These are phyloP conservation scores for Panicum virgatum DNA, from an alignment of 202 grass and related monocot species.

Conservation along the genomic window DNA sequence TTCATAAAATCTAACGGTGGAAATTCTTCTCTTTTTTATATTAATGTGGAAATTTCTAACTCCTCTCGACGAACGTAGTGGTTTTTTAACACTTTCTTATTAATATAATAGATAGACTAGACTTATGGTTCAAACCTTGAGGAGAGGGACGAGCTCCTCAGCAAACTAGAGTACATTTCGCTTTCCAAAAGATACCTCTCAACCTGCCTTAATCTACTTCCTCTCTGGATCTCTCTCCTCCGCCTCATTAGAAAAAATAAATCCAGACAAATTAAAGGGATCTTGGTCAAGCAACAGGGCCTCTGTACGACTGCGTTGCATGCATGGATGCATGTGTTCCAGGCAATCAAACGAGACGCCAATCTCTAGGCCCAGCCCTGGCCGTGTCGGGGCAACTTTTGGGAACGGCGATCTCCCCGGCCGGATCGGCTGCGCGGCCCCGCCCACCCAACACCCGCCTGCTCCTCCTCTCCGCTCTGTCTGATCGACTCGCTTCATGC, in stretches of 20 bases:
- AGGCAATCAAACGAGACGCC: conserved; percentile 36
- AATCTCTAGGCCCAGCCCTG: conserved; percentile 62
- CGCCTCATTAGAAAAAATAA: too few relatives aligned
- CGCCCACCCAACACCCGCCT: not conserved
- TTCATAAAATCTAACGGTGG: too few relatives aligned
- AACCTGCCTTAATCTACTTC: too few relatives aligned
- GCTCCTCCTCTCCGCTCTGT: not conserved
- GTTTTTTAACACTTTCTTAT: too few relatives aligned
- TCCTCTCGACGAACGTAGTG: too few relatives aligned
- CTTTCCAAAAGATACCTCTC: too few relatives aligned
- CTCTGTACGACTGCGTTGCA: not conserved
- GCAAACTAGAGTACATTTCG: too few relatives aligned
- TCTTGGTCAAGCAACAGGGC: not conserved
- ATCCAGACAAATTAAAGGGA: not conserved
- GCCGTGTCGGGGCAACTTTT: conserved; percentile 51
- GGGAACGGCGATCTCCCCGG: conserved; percentile 38
- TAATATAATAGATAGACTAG: too few relatives aligned
- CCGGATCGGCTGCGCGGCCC: conserved; percentile 23
- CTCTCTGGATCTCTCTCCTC: not conserved
- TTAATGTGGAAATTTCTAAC: too few relatives aligned
- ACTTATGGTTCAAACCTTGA: too few relatives aligned
- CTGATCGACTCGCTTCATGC: not conserved
- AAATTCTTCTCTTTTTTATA: too few relatives aligned
- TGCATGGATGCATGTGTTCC: not conserved
- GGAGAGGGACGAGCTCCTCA: too few relatives aligned